Evolutionary conservation across 306 rosid species (phyloP).

Genomic region (Lotus japonicus): DNA sequence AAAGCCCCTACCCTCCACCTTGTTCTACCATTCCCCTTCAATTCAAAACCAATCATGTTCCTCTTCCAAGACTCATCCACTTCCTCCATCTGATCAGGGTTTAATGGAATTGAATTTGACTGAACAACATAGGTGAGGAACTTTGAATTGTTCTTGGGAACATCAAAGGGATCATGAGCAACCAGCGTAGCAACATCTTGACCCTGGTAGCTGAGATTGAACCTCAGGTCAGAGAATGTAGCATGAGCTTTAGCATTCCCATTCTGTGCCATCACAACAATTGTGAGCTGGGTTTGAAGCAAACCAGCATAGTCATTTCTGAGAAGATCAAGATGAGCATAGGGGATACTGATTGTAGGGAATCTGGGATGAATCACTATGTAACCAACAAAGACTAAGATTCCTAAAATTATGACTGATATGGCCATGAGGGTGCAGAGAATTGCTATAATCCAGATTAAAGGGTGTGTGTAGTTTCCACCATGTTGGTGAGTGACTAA

Average conservation of each 20-base stretch:
- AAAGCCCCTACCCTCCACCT: constrained; percentile 58
- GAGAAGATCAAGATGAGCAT: constrained; percentile 47
- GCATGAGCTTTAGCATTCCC: constrained; percentile 72
- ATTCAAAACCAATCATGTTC: constrained; percentile 34
- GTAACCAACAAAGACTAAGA: constrained; percentile 52
- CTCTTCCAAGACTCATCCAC: constrained; percentile 43
- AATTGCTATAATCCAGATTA: constrained; percentile 59
- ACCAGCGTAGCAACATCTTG: constrained; percentile 37
- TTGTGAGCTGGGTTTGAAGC: constrained; percentile 43
- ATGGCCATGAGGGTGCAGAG: constrained; percentile 59
- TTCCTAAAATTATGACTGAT: constrained; percentile 45
- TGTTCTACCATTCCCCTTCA: constrained; percentile 49
- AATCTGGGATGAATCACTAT: constrained; percentile 63
- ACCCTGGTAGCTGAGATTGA: constrained; percentile 47
- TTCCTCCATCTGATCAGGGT: constrained; percentile 36
- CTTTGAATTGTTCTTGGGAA: constrained; percentile 37
- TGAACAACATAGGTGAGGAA: constrained; percentile 37
- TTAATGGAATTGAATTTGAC: constrained; percentile 47
- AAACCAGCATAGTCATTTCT: constrained; percentile 39
- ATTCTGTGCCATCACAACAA: constrained; percentile 53
- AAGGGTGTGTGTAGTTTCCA: constrained; percentile 30
- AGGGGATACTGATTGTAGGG: constrained; percentile 46
- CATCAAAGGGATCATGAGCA: constrained; percentile 34
- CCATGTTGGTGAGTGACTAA: background rate
- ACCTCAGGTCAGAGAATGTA: constrained; percentile 44